Conservation (phyloP, 2,329 filamentous ascomycete genomes). For the Ceratocystis diversiconidia region DNA sequence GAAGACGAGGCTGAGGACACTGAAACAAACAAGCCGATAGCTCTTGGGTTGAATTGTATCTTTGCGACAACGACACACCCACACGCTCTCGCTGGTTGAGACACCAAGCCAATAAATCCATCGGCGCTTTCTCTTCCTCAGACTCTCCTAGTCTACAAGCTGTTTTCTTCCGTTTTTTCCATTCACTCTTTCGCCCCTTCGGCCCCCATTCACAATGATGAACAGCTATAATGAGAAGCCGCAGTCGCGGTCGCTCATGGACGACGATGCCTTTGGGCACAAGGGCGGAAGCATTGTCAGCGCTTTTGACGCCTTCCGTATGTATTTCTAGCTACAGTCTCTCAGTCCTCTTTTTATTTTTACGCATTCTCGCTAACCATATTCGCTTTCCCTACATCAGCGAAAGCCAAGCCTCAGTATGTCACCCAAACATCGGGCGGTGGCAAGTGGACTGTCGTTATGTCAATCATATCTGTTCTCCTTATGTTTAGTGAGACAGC, state of each 20-base stretch:
- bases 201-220: constrained; percentile 45
- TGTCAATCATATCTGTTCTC: constrained; percentile 58
- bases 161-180: not conserved
- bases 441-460: constrained; percentile 82
- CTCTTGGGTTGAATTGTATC: no score
- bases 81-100: not conserved
- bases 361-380: no score
- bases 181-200: no score
- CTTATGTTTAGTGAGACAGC: constrained; percentile 65
- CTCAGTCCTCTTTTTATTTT: not conserved
- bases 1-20: no score
- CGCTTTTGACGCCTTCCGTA: constrained; percentile 96
- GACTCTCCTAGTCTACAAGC: not conserved
- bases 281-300: constrained; percentile 51
- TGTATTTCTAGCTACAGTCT: constrained; percentile 24
- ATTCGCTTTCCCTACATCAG: constrained; percentile 33
- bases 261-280: constrained; percentile 70
- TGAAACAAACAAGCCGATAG: no score
- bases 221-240: constrained; percentile 49
- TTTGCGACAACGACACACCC: not conserved
- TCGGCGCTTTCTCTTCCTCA: not conserved
- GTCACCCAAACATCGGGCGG: constrained; percentile 70
- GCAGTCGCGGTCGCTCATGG: constrained; percentile 28
- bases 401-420: constrained; percentile 92
- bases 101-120: not conserved